Evolutionary conservation across 129 eudicot genomes (phyloP).

Genomic region (Pittosporum tobira): DNA sequence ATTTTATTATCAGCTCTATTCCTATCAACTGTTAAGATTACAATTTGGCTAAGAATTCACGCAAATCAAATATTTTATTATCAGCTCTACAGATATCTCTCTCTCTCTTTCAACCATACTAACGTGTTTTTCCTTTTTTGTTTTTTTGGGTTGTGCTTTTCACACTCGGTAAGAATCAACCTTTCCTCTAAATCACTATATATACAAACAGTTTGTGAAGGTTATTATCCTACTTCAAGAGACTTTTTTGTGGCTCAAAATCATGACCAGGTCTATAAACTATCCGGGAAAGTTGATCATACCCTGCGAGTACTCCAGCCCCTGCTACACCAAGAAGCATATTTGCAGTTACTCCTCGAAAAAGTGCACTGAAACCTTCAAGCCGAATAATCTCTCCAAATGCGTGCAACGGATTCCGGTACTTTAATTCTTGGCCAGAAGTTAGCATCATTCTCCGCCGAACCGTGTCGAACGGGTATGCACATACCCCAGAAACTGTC

Average conservation of each 20-base stretch:
- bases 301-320: slow-evolving; percentile 97
- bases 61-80: not conserved
- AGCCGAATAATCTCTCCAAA: slow-evolving; percentile 58
- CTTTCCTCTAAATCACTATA: not conserved
- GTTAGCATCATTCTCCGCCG: slow-evolving; percentile 98
- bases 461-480: slow-evolving; percentile 92
- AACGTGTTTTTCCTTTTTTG: not conserved
- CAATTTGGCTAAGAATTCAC: not conserved
- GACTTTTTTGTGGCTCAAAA: slow-evolving; percentile 39
- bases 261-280: slow-evolving; percentile 38
- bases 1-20: not conserved
- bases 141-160: not conserved
- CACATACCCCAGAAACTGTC: slow-evolving; percentile 88
- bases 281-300: slow-evolving; percentile 57
- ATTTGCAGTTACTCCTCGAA: slow-evolving; percentile 81
- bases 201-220: not conserved
- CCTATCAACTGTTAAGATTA: not conserved
- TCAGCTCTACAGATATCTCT: not conserved
- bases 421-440: slow-evolving; percentile 77
- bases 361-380: slow-evolving; percentile 75
- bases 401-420: slow-evolving; percentile 60
- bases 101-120: not conserved
- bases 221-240: slow-evolving; percentile 32
- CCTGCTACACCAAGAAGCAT: slow-evolving; percentile 96
- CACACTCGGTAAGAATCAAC: not conserved